phyloP scores from a whole-genome alignment of 306 rosid genomes.

The Vigna angularis region DNA sequence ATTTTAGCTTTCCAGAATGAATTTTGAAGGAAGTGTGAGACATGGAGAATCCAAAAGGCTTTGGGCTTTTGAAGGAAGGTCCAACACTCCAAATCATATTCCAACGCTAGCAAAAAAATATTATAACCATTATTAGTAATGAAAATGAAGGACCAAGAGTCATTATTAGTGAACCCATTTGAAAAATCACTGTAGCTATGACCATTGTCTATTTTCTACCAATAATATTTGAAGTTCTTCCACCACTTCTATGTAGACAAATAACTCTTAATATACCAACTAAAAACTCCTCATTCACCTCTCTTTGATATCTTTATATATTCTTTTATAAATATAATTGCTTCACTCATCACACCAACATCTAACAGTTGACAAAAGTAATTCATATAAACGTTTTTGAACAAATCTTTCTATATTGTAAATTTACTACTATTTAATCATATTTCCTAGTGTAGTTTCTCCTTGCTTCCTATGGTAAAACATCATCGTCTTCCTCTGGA shows the following conservation, averaged over 20 bases:
- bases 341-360: conserved; percentile 91
- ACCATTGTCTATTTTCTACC: conserved; percentile 88
- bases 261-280: conserved; percentile 79
- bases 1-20: too few relatives aligned
- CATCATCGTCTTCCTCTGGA: conserved; percentile 48
- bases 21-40: too few relatives aligned
- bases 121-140: too few relatives aligned
- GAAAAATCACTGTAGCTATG: too few relatives aligned
- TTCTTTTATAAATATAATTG: conserved; percentile 75
- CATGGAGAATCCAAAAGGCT: too few relatives aligned
- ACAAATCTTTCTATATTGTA: background rate
- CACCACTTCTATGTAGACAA: conserved; percentile 76
- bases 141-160: too few relatives aligned
- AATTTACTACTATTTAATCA: conserved; percentile 29
- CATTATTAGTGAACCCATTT: too few relatives aligned
- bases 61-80: too few relatives aligned
- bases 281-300: conserved; percentile 73
- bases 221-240: conserved; percentile 72
- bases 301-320: conserved; percentile 69
- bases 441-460: conserved; percentile 57
- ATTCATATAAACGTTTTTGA: background rate
- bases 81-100: too few relatives aligned
- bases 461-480: conserved; percentile 45
- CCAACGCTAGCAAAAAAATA: too few relatives aligned
- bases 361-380: conserved; percentile 49